phyloP scores from a whole-genome alignment of 768 basidiomycete genomes.

The Porphyrellus cyaneotinctus region DNA sequence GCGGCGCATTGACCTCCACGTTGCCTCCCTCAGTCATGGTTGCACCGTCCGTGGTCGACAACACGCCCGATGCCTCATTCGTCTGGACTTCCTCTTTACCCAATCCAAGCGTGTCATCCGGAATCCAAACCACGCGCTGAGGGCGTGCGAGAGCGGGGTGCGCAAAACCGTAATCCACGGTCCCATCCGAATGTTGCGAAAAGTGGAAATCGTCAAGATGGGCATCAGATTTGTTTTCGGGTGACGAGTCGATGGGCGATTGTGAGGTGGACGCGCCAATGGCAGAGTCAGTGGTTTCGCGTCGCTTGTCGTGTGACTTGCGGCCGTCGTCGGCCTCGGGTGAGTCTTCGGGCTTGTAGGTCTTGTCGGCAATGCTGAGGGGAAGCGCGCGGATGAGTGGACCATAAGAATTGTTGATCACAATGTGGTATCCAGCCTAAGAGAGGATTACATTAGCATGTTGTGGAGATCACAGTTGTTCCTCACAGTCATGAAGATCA shows the following conservation, averaged over 20 bases:
- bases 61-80: constrained; percentile 50
- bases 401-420: constrained; percentile 75
- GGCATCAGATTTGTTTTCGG: constrained; percentile 4
- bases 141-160: constrained; percentile 78
- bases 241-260: neutral
- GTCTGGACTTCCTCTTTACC: constrained; percentile 56
- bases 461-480: too few species aligned
- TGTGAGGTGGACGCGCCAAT: constrained; percentile 7
- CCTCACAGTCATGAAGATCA: constrained; percentile 79
- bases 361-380: constrained; percentile 70
- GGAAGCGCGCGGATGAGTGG: constrained; percentile 77
- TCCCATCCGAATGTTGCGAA: constrained; percentile 24
- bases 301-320: constrained; percentile 16
- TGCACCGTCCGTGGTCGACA: constrained; percentile 47
- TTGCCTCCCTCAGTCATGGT: constrained; percentile 59
- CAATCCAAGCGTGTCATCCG: constrained; percentile 55
- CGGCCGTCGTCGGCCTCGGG: neutral
- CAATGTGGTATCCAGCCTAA: constrained; percentile 61
- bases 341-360: constrained; percentile 34
- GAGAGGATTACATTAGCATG: neutral
- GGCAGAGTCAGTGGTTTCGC: constrained; percentile 10
- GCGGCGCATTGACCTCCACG: constrained; percentile 31
- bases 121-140: constrained; percentile 83
- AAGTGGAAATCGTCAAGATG: constrained; percentile 21
- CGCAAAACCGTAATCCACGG: constrained; percentile 64